A percentile compares a stretch with the other conserved stretches of the same genome.
phyloP scores from a whole-genome alignment of 768 basidiomycete genomes.

The Russula abietina region DNA sequence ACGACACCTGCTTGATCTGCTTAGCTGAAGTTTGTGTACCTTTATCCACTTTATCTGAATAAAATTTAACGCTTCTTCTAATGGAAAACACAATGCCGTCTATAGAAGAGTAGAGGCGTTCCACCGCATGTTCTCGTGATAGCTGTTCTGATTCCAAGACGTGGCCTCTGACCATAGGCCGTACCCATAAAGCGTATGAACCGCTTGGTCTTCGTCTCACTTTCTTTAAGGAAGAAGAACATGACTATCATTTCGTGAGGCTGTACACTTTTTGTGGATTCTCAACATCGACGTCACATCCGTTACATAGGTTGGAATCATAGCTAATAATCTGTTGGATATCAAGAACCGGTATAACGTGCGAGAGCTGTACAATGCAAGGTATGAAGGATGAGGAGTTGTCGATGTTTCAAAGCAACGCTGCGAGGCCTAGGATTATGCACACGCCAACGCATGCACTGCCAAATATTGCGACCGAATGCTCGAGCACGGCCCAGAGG shows the following conservation, averaged over 20 bases:
- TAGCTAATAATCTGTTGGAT: not conserved
- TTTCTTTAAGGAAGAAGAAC: not conserved
- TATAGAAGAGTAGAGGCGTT: not conserved
- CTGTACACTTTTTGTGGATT: not conserved
- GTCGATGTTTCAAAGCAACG: slow-evolving; percentile 9
- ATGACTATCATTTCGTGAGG: not conserved
- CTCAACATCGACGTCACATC: not conserved
- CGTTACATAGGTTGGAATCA: not conserved
- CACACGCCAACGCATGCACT: slow-evolving; percentile 16
- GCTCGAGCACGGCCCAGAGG: slow-evolving; percentile 18
- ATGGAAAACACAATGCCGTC: not conserved
- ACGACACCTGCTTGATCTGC: not conserved
- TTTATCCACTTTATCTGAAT: no score
- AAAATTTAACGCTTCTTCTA: no score
- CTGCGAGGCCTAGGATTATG: slow-evolving; percentile 12
- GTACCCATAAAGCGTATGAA: not conserved
- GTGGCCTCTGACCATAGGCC: not conserved
- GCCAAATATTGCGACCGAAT: slow-evolving; percentile 19
- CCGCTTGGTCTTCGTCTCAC: not conserved
- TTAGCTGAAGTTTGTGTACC: no score
- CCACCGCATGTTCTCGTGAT: not conserved
- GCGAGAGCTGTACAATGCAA: not conserved
- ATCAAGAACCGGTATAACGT: not conserved
- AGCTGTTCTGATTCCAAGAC: not conserved
- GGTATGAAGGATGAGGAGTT: not conserved